Base-by-base conservation (phyloP, 2,329 filamentous ascomycete genomes). In the Beauveria caledonica region DNA sequence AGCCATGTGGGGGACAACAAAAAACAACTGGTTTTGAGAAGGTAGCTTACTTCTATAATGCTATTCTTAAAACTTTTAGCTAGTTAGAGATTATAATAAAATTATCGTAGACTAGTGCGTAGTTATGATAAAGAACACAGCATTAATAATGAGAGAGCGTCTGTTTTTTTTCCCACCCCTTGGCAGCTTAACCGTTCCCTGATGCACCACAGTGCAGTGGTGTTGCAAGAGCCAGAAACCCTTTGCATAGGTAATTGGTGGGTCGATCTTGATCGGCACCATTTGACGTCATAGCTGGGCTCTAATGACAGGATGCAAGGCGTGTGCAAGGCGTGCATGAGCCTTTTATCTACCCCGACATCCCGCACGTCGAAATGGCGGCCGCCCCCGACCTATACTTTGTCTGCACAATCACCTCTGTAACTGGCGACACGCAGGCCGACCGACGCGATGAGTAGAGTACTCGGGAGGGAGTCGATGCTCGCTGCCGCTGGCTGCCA, bases 241-340 rank as follows among this genome's bases (percentile, higher is more conserved):
- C 29, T 39, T 25, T 39, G 54, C 27, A 57, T 57, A n/a, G n/a
- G n/a, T n/a, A 27, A 51, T 51, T 44, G 36, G 56, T 58, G 56
- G 56, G 56, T 33, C 56, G 46, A 58, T 58, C 56, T 58, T 58
- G 56, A 58, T 58, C 46, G 45, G 10, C n/a, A n/a, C 36, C 25
- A 19, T 49, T 60, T 60, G 57, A 60, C 57, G 57, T 60, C 57
- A 60, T 60, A 53, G 33, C 46, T 60, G 57, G 27, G 23, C 46
- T 50, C 21, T 10, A 19, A 50, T 15, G 15, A 44, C 56, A 9
- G n/a, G 46, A 51, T 58, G 56, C 56, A 17, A 25, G 39, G 19
- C 40, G 15, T 45, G 52, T 25, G 36, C 36, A 36, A 27, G 17
- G 10, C 56, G 10, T 40, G 56, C 27, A 11, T 58, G 56, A 58